Percentiles rank a stretch among this genome's conserved stretches.
phyloP scores from a whole-genome alignment of 2,329 filamentous ascomycete genomes.

The Spiromastix sp. region DNA sequence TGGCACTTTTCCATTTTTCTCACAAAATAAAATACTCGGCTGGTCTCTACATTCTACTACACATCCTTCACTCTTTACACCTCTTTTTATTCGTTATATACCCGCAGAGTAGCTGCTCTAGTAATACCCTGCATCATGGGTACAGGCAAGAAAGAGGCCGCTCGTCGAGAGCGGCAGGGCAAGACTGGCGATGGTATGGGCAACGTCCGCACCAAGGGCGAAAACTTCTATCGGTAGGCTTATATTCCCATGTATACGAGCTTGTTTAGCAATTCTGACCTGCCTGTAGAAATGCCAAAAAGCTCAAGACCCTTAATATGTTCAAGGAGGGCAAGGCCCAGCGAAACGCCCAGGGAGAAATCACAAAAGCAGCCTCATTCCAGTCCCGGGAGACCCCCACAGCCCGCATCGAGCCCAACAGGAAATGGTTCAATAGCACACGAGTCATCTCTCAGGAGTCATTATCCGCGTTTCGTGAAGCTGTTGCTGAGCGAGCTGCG shows the following conservation, averaged over 20 bases:
- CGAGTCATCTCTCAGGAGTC: slow-evolving; percentile 83
- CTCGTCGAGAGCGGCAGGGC: slow-evolving; percentile 72
- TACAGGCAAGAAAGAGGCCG: slow-evolving; percentile 82
- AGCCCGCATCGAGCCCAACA: slow-evolving; percentile 86
- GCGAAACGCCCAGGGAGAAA: slow-evolving; percentile 71
- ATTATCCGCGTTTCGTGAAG: slow-evolving; percentile 74
- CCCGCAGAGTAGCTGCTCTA: slow-evolving; percentile 7
- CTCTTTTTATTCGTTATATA: too few species aligned
- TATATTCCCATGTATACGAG: background rate
- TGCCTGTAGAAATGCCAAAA: slow-evolving; percentile 56
- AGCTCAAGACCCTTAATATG: slow-evolving; percentile 80
- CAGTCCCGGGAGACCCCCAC: slow-evolving; percentile 73
- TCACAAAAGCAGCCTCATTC: slow-evolving; percentile 73
- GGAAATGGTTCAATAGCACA: slow-evolving; percentile 97
- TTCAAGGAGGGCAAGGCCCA: slow-evolving; percentile 77
- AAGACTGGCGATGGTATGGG: slow-evolving; percentile 76
- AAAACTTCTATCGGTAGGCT: slow-evolving; percentile 86
- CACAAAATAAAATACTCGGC: too few species aligned
- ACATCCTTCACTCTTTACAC: slow-evolving; percentile 20
- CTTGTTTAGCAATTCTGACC: slow-evolving; percentile 6
- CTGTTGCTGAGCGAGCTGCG: slow-evolving; percentile 78
- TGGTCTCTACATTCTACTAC: too few species aligned
- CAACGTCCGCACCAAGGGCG: slow-evolving; percentile 89
- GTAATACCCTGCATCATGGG: slow-evolving; percentile 52
- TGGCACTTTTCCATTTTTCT: slow-evolving; percentile 6